phyloP scores from a whole-genome alignment of 139 green algal genomes.

The Mychonastes homosphaera region DNA sequence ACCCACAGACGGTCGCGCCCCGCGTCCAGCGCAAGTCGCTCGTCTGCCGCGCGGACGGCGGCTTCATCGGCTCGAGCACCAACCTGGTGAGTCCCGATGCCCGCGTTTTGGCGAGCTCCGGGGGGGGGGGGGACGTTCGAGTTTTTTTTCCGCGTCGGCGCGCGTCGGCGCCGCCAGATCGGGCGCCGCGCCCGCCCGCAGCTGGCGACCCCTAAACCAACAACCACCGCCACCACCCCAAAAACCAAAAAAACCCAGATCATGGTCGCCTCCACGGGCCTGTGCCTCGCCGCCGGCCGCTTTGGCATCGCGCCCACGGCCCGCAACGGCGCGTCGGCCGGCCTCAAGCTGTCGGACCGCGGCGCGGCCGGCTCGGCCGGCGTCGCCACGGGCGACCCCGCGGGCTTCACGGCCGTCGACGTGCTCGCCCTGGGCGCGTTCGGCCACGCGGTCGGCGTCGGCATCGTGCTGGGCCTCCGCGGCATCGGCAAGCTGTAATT shows the following conservation, averaged over 20 bases:
- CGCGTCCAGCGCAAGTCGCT: slow-evolving; percentile 28
- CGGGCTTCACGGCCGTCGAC: slow-evolving; percentile 85
- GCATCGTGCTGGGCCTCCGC: slow-evolving; percentile 67
- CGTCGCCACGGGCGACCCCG: slow-evolving; percentile 59
- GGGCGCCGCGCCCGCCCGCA: too few species aligned
- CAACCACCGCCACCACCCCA: too few species aligned
- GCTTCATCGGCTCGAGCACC: slow-evolving; percentile 60
- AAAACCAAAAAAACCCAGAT: too few species aligned
- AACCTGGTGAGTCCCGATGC: slow-evolving; percentile 52
- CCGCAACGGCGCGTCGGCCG: slow-evolving; percentile 58
- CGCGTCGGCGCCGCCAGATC: too few species aligned
- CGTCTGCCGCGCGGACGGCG: slow-evolving; percentile 44
- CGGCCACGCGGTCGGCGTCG: slow-evolving; percentile 61
- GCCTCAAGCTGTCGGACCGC: slow-evolving; percentile 67
- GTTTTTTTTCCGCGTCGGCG: too few species aligned
- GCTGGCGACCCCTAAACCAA: too few species aligned
- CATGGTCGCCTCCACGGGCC: slow-evolving; percentile 70
- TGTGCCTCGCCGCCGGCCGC: slow-evolving; percentile 69
- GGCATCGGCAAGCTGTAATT: slow-evolving; percentile 14
- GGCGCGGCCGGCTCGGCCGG: slow-evolving; percentile 36
- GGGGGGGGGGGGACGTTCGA: not conserved
- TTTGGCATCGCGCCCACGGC: slow-evolving; percentile 84
- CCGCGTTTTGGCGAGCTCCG: not conserved
- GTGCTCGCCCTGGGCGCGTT: slow-evolving; percentile 71
- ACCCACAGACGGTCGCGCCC: too few species aligned